These are phyloP conservation scores for Auricularia sp. DNA, from an alignment of 768 basidiomycete genomes.

Conservation along the genomic window DNA sequence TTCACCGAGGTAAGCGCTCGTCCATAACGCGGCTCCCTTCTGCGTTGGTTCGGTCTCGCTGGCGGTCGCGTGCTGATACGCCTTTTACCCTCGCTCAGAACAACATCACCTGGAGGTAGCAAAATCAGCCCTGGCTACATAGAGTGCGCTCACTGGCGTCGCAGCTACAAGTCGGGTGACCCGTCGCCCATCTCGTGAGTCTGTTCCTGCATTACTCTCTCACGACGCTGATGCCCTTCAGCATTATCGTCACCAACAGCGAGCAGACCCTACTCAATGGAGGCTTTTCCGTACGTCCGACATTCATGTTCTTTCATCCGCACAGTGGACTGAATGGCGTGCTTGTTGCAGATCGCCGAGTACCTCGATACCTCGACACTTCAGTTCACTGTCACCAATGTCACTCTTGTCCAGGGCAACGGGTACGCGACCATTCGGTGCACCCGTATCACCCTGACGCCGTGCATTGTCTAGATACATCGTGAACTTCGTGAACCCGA, in stretches of 20 bases:
- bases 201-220: not conserved
- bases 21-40: not conserved
- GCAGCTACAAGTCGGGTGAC: slow-evolving; percentile 18
- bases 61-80: not conserved
- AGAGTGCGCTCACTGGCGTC: not conserved
- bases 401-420: slow-evolving; percentile 17
- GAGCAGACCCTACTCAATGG: slow-evolving; percentile 26
- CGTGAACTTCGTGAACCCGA: slow-evolving; percentile 26
- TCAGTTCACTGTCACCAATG: slow-evolving; percentile 21
- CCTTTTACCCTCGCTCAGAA: not conserved
- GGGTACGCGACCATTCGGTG: slow-evolving; percentile 1
- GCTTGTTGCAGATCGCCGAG: slow-evolving; percentile 19
- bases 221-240: not conserved
- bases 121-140: not conserved
- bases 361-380: slow-evolving; percentile 18
- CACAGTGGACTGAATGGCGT: not conserved
- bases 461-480: slow-evolving; percentile 13
- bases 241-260: slow-evolving; percentile 23
- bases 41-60: not conserved
- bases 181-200: slow-evolving; percentile 20
- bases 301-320: not conserved
- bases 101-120: not conserved
- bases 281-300: slow-evolving; percentile 16
- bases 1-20: not conserved
- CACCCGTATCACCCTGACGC: too few relatives aligned